These are phyloP conservation scores for Annulohypoxylon moriforme DNA, from an alignment of 495 filamentous ascomycete species.

Conservation along the genomic window DNA sequence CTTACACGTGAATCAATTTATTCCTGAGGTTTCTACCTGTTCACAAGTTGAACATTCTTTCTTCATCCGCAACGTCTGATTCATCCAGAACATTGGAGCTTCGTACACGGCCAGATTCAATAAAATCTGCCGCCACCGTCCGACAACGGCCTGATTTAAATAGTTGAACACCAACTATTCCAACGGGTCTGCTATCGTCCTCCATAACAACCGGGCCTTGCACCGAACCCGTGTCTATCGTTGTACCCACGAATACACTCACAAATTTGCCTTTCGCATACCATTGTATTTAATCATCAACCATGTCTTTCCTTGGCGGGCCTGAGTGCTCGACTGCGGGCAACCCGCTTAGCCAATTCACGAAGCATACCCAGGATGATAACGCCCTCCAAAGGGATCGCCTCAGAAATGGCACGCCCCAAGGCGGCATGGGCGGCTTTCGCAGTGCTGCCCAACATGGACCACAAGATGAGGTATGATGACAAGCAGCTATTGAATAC, in stretches of 20 bases:
- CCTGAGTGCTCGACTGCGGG: constrained; percentile 92
- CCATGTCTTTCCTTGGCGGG: constrained; percentile 93
- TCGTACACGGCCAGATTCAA: neutral
- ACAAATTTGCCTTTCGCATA: neutral
- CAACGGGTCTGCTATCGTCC: neutral
- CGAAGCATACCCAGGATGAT: constrained; percentile 94
- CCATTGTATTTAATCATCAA: constrained; percentile 25
- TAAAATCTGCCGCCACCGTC: constrained; percentile 1
- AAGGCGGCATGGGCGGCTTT: constrained; percentile 55
- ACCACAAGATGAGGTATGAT: constrained; percentile 59
- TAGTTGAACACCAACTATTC: neutral
- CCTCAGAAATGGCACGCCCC: constrained; percentile 76
- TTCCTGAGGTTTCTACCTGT: neutral
- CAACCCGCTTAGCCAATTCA: constrained; percentile 96
- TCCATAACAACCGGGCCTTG: neutral
- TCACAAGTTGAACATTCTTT: neutral
- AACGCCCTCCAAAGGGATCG: constrained; percentile 93
- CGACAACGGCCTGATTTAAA: constrained; percentile 15
- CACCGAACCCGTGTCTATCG: neutral
- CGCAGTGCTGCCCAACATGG: constrained; percentile 53
- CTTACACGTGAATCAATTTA: neutral
- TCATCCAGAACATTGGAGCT: neutral
- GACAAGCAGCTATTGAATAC: neutral
- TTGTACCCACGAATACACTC: neutral
- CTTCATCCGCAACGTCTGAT: neutral